Conservation (phyloP, 345 rosid genomes). For the Ceriops zippeliana region DNA sequence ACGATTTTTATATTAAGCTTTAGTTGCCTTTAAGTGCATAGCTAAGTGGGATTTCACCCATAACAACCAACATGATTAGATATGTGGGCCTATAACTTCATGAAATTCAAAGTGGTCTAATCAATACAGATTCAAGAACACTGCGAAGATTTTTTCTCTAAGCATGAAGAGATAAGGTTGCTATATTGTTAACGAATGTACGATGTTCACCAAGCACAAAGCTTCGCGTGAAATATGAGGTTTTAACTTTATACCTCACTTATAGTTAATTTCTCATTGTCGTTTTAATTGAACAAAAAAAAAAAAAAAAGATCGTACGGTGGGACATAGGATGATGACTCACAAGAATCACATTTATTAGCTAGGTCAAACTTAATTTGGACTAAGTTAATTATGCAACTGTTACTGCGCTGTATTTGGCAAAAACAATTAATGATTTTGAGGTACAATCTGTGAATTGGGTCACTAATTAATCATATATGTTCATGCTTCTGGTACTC, state of each 20-base stretch:
- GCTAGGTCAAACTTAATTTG: not conserved
- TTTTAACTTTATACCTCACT: not conserved
- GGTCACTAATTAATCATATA: no score
- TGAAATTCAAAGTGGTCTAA: conserved; percentile 32
- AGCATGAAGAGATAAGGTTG: conserved; percentile 25
- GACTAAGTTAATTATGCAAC: not conserved
- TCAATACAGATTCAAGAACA: conserved; percentile 34
- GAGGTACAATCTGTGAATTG: not conserved
- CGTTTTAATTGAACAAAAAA: no score
- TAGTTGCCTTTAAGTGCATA: conserved; percentile 36
- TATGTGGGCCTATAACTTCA: conserved; percentile 50
- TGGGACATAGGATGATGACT: not conserved
- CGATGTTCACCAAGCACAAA: not conserved
- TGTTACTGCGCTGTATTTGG: not conserved
- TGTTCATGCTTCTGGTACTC: no score
- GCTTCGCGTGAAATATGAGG: no score
- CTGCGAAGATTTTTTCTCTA: conserved; percentile 22
- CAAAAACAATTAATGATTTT: not conserved
- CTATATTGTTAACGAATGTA: conserved; percentile 15
- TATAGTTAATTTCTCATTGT: not conserved
- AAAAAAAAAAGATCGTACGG: no score
- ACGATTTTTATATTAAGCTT: conserved; percentile 24
- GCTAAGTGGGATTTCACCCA: conserved; percentile 35
- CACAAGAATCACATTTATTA: not conserved
- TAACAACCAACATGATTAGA: conserved; percentile 62